Base-by-base conservation (phyloP, 768 basidiomycete genomes). In the Pulveroboletus sp. region DNA sequence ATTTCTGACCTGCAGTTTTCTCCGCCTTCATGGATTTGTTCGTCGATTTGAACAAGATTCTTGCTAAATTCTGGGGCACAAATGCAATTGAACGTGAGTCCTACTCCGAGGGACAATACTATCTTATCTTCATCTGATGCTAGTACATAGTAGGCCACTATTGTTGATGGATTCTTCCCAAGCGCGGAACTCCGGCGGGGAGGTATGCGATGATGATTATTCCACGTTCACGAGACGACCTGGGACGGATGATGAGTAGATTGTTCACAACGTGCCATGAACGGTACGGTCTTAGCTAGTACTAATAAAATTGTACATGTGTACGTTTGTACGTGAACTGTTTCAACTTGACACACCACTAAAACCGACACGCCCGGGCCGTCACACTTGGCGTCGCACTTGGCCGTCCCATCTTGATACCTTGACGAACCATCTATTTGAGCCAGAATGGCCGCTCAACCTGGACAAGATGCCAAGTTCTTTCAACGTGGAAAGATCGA, bases 401-500 rank as follows among this genome's bases (percentile, higher is more conserved):
- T 40, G 14, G 43, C 37, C 19, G 34, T 35, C 13, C 33, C 39
- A 50, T 48, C 21, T 45, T 16, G n/a, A 25, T 43, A 16, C 36
- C 19, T 38, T 19, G 20, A 51, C 43, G 17, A 34, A n/a, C 24
- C 25, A 9, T 40, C 25, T 36, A 23, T 33, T 29, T 6, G 37
- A 12, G 32, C 43, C 33, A 60, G 44, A 45, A 78, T 77, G 77
- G 67, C 71, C 53, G 56, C 64, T 29, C 80, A 82, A 60, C 77
- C 80, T 27, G 87, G 87, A 46, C 87, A 90, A 71, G 90, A 93
- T 77, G 90, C 90, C 40, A 92, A 92, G 62, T 92, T 92, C 78
- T 93, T 93, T 62, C 84, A 86, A 65, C 78, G 90, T 54, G 91
- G 91, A 58, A 94, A 94, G 75, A 91, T 93, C 58, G 89, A 91